phyloP scores from a whole-genome alignment of 1,284 basidiomycete species.

The Coniferiporia sulphurascens region DNA sequence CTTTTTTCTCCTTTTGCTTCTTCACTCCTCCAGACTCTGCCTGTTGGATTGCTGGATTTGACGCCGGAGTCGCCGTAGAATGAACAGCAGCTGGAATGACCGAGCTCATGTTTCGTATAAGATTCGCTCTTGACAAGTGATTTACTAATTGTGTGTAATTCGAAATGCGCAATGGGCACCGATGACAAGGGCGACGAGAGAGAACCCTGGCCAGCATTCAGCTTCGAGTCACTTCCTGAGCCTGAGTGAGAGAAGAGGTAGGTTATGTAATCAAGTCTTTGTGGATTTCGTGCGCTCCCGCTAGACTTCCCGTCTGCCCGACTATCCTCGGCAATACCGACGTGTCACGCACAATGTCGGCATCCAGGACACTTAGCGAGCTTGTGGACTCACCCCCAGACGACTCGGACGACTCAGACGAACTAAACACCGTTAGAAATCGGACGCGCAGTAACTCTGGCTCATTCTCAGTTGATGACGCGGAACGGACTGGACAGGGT shows the following conservation, averaged over 20 bases:
- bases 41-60: constrained; percentile 29
- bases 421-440: constrained; percentile 13
- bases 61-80: constrained; percentile 37
- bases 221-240: background rate
- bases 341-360: background rate
- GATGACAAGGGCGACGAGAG: background rate
- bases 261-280: background rate
- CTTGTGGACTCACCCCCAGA: background rate
- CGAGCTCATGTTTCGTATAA: constrained; percentile 1
- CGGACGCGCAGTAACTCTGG: background rate
- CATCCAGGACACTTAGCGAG: background rate
- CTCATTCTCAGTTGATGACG: constrained; percentile 25
- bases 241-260: background rate
- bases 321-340: background rate
- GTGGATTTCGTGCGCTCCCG: background rate
- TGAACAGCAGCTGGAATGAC: constrained; percentile 25
- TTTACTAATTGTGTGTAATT: background rate
- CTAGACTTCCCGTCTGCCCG: background rate
- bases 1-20: constrained; percentile 50
- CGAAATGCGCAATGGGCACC: background rate
- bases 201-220: background rate
- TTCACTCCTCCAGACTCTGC: constrained; percentile 26
- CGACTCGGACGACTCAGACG: constrained; percentile 5
- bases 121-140: background rate
- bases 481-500: constrained; percentile 21